Conservation (phyloP, 2,329 filamentous ascomycete species). For the Penicillium brevicompactum region DNA sequence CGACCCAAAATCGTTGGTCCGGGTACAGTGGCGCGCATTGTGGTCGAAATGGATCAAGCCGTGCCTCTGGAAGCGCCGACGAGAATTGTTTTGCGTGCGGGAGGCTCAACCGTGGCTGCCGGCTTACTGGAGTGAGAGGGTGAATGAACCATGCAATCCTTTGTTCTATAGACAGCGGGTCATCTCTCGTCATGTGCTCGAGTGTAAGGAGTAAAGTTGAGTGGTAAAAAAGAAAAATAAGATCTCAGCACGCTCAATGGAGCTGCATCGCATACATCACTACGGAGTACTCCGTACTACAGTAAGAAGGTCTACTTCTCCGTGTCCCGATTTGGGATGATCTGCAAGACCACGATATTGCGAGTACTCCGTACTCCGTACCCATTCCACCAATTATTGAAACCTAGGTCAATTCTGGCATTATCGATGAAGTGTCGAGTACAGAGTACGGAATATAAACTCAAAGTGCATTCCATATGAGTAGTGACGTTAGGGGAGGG, state of each 20-base stretch:
- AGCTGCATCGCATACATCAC: no score
- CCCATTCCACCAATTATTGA: neutral
- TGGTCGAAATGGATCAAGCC: constrained; percentile 71
- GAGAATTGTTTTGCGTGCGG: constrained; percentile 76
- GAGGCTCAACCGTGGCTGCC: constrained; percentile 83
- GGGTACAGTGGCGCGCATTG: constrained; percentile 73
- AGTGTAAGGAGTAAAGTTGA: no score
- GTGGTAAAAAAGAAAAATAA: no score
- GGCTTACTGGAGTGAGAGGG: constrained; percentile 68
- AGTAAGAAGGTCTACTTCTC: no score
- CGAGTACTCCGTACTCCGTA: neutral
- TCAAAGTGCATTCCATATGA: neutral
- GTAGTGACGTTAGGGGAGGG: neutral
- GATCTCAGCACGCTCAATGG: no score
- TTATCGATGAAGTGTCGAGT: neutral
- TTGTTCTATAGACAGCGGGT: no score
- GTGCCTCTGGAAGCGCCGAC: constrained; percentile 80
- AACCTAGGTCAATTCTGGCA: neutral
- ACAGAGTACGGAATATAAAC: neutral
- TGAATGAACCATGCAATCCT: neutral
- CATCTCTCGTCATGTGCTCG: no score
- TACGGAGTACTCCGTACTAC: no score
- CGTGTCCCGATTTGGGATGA: no score
- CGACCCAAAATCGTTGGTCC: constrained; percentile 82
- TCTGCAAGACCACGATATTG: no score